A percentile compares a stretch with the other conserved stretches of the same genome.
Conservation (phyloP, 192 early-diverging fungal genomes). For the Geranomyces variabilis region DNA sequence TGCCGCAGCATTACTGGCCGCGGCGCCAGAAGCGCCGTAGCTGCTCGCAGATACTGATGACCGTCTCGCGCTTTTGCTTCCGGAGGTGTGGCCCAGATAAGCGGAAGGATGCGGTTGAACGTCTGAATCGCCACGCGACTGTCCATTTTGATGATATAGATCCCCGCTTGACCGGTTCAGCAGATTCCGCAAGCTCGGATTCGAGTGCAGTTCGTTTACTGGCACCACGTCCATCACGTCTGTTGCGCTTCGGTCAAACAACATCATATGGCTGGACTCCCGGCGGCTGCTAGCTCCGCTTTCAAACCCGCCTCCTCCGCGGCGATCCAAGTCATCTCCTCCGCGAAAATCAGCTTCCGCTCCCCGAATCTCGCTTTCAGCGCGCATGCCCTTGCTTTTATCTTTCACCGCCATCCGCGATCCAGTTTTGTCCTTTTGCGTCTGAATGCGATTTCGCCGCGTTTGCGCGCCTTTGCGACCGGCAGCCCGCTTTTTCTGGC, state of each 20-base stretch:
- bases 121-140: too few relatives aligned
- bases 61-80: not conserved
- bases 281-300: not conserved
- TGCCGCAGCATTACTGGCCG: not conserved
- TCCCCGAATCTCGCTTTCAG: not conserved
- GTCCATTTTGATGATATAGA: too few relatives aligned
- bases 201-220: not conserved
- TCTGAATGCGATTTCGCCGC: slow-evolving; percentile 12
- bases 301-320: not conserved
- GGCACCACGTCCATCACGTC: not conserved
- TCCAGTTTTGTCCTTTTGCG: slow-evolving; percentile 21
- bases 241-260: not conserved
- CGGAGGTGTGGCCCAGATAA: too few relatives aligned
- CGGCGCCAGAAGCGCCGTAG: not conserved
- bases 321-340: not conserved
- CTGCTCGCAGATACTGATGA: not conserved
- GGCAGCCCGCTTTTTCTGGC: slow-evolving; percentile 28
- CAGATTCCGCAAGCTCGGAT: slow-evolving; percentile 11
- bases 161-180: slow-evolving; percentile 18
- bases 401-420: not conserved
- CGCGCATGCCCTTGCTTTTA: slow-evolving; percentile 11
- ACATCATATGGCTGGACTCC: not conserved
- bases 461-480: slow-evolving; percentile 26
- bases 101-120: too few relatives aligned
- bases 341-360: not conserved